Evolutionary conservation across 257 asterid genomes (phyloP), one percentile per base, ranked within the genome.

Genomic region (Cinchona pubescens): DNA sequence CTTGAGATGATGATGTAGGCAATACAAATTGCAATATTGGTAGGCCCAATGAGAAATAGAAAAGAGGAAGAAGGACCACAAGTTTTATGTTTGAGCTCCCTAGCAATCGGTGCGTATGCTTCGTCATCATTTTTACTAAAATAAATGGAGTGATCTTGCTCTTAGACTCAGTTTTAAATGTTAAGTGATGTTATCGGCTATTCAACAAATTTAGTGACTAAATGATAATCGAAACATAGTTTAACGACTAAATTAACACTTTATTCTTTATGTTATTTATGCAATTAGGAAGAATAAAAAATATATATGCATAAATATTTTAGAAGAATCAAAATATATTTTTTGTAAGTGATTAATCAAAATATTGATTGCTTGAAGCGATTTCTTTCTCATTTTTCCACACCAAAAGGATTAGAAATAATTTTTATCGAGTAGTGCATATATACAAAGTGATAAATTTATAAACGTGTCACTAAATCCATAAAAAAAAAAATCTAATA

Each of bases 1-100:
- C 51, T 56, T 19, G 27, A 55, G n/a, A n/a, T n/a, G 66, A 37
- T 55, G 67, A 72, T 72, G 59, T 37, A n/a, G 55, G 25, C 67
- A 35, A 38, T 12, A n/a, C 67, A 16, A 56, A 56, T 10, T 25
- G 5, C 19, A 48, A 15, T 14, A 14, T 51, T 71, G 35, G 64
- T 71, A 51, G 75, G 45, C 67, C 55, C n/a, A 55, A 37, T 46
- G 7, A 53, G 18, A 32, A 16, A 0, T 58, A 19, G 2, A 11
- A 46, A 74, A n/a, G 71, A 5, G 37, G 40, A 25, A 72, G 58
- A 58, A 13, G 11, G 7, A 0, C 11, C 45, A 27, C 40, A 12
- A 18, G 16, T 4, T 0, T 18, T 9, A 30, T 61, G 19, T 29
- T 23, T 42, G 56, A 74, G 71, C 43, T 45, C 27, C 27, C 27